A percentile compares a stretch with the other conserved stretches of the same genome.
Conservation (phyloP, 202 grass and related monocot species). For the Schoenoplectus tabernaemontani region DNA sequence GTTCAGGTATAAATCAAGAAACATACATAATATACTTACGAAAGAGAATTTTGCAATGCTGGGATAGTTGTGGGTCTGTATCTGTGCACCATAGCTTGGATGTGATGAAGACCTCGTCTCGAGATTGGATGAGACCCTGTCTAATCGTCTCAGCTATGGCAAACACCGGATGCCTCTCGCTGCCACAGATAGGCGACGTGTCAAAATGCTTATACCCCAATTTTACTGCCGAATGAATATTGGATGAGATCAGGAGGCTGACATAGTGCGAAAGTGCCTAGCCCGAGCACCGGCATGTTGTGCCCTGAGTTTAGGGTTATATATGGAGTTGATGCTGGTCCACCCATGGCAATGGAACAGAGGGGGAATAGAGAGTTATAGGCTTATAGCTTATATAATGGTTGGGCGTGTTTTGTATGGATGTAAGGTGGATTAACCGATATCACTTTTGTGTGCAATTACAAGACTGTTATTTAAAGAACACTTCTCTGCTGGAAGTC, state of each 20-base stretch:
- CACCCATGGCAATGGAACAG: conserved; percentile 20
- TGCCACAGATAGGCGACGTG: conserved; percentile 19
- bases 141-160: conserved; percentile 14
- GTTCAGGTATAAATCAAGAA: neutral
- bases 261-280: conserved; percentile 12
- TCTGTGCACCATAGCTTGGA: conserved; percentile 34
- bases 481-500: neutral
- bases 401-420: conserved; percentile 19
- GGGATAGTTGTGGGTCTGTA: conserved; percentile 18
- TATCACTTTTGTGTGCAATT: neutral
- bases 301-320: conserved; percentile 19
- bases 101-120: conserved; percentile 26
- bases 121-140: conserved; percentile 12
- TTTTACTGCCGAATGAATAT: conserved; percentile 13
- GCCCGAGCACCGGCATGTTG: conserved; percentile 25
- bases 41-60: conserved; percentile 17
- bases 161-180: conserved; percentile 18
- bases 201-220: conserved; percentile 29
- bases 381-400: conserved; percentile 13
- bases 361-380: neutral
- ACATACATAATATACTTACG: neutral
- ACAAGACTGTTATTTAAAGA: neutral
- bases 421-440: conserved; percentile 6
- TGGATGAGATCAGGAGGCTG: neutral
- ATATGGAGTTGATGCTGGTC: conserved; percentile 5